Conservation (phyloP, 805 yeast genomes). For the Myxozyma melibiosi region DNA sequence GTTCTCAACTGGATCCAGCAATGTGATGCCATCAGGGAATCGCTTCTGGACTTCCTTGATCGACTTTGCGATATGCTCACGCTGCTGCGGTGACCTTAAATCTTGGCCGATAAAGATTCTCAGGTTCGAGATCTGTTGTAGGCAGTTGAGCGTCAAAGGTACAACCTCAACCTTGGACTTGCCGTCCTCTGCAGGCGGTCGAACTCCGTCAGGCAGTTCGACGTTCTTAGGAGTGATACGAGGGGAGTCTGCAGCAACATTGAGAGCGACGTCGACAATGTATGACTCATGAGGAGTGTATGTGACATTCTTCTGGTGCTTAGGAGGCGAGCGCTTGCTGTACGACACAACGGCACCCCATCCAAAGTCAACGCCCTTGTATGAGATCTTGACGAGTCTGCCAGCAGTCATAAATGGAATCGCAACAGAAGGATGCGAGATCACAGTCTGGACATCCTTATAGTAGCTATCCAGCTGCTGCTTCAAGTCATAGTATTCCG, state of each 20-base stretch:
- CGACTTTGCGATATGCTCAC: constrained; percentile 66
- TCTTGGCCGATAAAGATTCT: constrained; percentile 80
- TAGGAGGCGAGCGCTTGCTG: constrained; percentile 58
- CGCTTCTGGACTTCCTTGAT: constrained; percentile 77
- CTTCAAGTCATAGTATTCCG: constrained; percentile 80
- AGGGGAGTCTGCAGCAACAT: constrained; percentile 78
- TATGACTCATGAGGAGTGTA: constrained; percentile 84
- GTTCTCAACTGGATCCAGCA: constrained; percentile 83
- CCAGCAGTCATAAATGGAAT: constrained; percentile 88
- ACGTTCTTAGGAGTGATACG: constrained; percentile 50
- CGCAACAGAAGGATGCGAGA: constrained; percentile 88
- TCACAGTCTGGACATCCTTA: constrained; percentile 74
- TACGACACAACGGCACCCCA: constrained; percentile 91
- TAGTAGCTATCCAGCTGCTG: constrained; percentile 71
- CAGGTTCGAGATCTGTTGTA: constrained; percentile 73
- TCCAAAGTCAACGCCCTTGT: constrained; percentile 66
- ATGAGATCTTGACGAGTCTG: constrained; percentile 56
- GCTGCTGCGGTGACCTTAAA: constrained; percentile 48
- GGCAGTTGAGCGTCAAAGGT: constrained; percentile 81
- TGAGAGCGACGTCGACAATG: constrained; percentile 80
- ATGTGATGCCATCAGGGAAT: constrained; percentile 89
- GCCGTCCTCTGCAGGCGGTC: constrained; percentile 78
- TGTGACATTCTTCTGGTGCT: constrained; percentile 34
- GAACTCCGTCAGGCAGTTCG: constrained; percentile 83
- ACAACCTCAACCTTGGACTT: constrained; percentile 71